These are phyloP conservation scores for Boletus pseudo-olivaceus DNA, from an alignment of 768 basidiomycete genomes.

Conservation along the genomic window DNA sequence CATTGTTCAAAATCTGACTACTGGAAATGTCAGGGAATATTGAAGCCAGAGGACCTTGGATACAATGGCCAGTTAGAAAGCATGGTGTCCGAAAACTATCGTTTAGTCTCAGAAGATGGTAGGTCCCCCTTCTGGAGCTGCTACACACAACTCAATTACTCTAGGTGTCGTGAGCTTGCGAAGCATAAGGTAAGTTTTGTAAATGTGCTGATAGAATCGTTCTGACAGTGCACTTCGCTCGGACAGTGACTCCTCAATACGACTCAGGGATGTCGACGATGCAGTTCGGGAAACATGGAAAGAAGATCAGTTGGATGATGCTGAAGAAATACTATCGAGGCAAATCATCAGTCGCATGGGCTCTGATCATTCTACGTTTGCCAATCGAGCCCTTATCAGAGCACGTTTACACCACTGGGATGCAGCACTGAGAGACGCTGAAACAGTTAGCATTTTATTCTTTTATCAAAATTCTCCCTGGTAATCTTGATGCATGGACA, in stretches of 20 bases:
- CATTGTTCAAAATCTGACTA: not conserved
- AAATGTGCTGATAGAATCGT: not conserved
- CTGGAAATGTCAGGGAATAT: slow-evolving; percentile 1
- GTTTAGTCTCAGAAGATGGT: slow-evolving; percentile 5
- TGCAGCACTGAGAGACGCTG: slow-evolving; percentile 8
- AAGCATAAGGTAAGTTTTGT: not conserved
- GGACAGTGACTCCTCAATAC: slow-evolving; percentile 5
- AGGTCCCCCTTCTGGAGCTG: not conserved
- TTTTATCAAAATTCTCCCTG: not conserved
- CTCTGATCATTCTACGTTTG: slow-evolving; percentile 1
- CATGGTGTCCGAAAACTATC: slow-evolving; percentile 6
- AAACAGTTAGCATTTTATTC: not conserved
- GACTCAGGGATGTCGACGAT: not conserved
- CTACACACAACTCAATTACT: not conserved
- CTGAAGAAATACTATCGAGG: slow-evolving; percentile 8
- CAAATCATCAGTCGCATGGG: not conserved
- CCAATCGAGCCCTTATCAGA: slow-evolving; percentile 5
- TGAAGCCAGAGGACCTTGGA: slow-evolving; percentile 2
- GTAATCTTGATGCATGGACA: not conserved
- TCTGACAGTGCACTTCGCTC: not conserved
- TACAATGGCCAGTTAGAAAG: not conserved
- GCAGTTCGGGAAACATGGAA: slow-evolving; percentile 2
- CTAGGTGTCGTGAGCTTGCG: slow-evolving; percentile 1
- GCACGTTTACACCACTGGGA: slow-evolving; percentile 4
- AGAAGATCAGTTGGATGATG: slow-evolving; percentile 1